Conservation (phyloP, 441 rosid genomes). For the Pelargonium citronellum region DNA sequence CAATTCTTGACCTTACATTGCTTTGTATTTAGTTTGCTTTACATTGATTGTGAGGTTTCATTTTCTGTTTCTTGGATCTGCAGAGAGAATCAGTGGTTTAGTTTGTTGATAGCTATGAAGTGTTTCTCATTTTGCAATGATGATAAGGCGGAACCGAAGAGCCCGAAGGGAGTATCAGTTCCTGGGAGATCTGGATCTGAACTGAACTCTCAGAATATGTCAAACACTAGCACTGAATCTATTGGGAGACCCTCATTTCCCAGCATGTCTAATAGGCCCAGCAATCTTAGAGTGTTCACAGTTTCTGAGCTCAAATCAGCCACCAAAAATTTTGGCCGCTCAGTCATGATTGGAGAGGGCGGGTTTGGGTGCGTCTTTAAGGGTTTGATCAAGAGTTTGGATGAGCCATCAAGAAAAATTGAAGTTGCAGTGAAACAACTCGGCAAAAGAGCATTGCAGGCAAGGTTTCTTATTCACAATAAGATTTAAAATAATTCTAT, state of each 20-base stretch:
- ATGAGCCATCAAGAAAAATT: constrained; percentile 39
- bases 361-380: constrained; percentile 64
- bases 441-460: constrained; percentile 54
- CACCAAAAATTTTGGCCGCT: constrained; percentile 58
- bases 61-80: constrained; percentile 24
- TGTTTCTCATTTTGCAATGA: constrained; percentile 56
- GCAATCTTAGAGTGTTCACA: constrained; percentile 57
- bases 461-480: constrained; percentile 17
- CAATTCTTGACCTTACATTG: neutral
- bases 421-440: constrained; percentile 66
- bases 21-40: neutral
- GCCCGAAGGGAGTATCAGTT: constrained; percentile 31
- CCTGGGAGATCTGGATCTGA: constrained; percentile 45
- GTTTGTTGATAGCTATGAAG: constrained; percentile 43
- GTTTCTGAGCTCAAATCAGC: constrained; percentile 53
- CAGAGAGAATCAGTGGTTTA: constrained; percentile 23
- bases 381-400: constrained; percentile 40
- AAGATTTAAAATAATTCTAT: too few relatives aligned
- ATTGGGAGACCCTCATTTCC: constrained; percentile 43
- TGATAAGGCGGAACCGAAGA: constrained; percentile 45
- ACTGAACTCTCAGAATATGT: constrained; percentile 49
- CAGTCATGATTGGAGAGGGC: constrained; percentile 63
- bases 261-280: constrained; percentile 41
- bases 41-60: constrained; percentile 9
- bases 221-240: constrained; percentile 50